Conservation (phyloP, 1,284 basidiomycete genomes). For the Pseudozyma hubeiensis region DNA sequence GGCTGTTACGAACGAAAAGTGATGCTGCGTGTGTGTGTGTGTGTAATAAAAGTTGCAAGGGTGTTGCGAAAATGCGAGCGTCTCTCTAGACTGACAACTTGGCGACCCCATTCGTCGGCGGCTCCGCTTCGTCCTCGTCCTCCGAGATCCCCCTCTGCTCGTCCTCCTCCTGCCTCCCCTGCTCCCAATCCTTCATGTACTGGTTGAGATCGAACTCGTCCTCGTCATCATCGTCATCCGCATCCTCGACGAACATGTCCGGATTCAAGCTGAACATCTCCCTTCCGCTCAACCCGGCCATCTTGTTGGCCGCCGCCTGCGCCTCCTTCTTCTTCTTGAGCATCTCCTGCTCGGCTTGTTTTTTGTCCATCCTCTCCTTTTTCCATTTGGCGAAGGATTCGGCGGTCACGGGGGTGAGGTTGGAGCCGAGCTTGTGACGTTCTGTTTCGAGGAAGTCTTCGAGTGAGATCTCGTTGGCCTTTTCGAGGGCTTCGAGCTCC, state of each 20-base stretch:
- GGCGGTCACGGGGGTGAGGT: constrained; percentile 93
- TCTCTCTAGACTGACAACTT: constrained; percentile 19
- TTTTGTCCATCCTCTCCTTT: constrained; percentile 73
- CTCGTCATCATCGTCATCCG: constrained; percentile 72
- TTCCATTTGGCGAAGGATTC: constrained; percentile 96
- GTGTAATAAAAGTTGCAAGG: no score
- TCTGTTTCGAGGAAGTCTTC: constrained; percentile 99
- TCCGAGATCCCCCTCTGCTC: constrained; percentile 20
- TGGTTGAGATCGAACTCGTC: constrained; percentile 58
- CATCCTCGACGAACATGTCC: constrained; percentile 85
- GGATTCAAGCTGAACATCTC: constrained; percentile 94
- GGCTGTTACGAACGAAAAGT: no score
- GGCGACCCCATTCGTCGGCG: constrained; percentile 12
- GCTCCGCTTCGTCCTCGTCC: constrained; percentile 35
- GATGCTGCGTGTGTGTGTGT: background rate
- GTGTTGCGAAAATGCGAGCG: background rate
- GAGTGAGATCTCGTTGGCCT: constrained; percentile 83
- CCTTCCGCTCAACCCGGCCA: constrained; percentile 90
- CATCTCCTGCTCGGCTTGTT: constrained; percentile 88
- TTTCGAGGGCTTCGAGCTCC: constrained; percentile 77
- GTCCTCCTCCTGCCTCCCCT: constrained; percentile 58
- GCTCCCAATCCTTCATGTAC: constrained; percentile 64
- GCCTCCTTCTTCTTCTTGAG: constrained; percentile 85
- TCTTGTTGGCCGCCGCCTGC: constrained; percentile 89
- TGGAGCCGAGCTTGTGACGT: constrained; percentile 76